Conservation (phyloP, 306 rosid species). For the Casuarina equisetifolia region DNA sequence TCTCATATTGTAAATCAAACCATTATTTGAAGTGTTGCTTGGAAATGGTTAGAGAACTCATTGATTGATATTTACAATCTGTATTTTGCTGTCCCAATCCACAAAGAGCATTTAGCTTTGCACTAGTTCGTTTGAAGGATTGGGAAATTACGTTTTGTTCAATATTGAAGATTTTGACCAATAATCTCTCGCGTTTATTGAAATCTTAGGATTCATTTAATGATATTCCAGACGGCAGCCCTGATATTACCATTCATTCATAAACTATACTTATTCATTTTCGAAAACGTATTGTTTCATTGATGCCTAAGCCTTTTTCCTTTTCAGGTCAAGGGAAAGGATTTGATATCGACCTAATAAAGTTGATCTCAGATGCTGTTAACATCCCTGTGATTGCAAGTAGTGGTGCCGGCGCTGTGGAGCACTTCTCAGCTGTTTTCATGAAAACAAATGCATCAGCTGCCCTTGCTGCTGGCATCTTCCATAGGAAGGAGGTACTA, state of each 20-base stretch:
- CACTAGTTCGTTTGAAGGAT: not conserved
- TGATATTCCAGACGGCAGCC: not conserved
- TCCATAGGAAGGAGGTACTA: conserved; percentile 91
- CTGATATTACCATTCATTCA: not conserved
- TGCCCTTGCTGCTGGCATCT: conserved; percentile 98
- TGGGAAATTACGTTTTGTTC: not conserved
- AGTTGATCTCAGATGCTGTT: conserved; percentile 80
- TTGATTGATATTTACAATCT: not conserved
- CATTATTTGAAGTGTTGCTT: not conserved
- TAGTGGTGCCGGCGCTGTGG: conserved; percentile 82
- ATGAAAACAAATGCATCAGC: conserved; percentile 81
- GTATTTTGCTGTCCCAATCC: not conserved
- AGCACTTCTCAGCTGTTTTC: conserved; percentile 88
- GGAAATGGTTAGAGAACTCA: not conserved
- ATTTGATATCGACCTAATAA: conserved; percentile 67
- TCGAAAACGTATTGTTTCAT: conserved; percentile 9
- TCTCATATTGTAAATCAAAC: not conserved
- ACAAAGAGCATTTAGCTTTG: not conserved
- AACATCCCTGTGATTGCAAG: conserved; percentile 96
- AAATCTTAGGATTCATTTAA: not conserved
- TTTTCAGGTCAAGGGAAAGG: conserved; percentile 96
- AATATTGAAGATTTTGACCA: not conserved
- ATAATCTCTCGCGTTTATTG: not conserved
- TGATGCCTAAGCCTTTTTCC: not conserved
- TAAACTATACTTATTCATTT: conserved; percentile 2